These are phyloP conservation scores for Dioscorea alata DNA, from an alignment of 106 monocot genomes.

Conservation along the genomic window DNA sequence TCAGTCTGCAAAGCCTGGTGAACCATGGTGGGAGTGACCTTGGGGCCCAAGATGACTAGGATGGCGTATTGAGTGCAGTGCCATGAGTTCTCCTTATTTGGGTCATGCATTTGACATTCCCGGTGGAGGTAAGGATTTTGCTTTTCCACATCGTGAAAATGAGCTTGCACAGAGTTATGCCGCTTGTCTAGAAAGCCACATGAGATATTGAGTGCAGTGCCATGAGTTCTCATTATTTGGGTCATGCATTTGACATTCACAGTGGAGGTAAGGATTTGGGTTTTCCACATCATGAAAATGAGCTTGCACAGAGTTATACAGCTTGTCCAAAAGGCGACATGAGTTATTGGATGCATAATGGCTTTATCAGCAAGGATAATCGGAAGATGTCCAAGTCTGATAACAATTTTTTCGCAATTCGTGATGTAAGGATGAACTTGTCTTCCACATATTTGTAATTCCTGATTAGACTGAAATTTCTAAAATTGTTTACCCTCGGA, in stretches of 20 bases:
- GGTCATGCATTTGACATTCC: constrained; percentile 81
- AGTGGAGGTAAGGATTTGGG: no score
- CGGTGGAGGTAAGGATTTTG: constrained; percentile 92
- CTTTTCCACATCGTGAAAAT: constrained; percentile 97
- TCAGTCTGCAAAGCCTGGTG: constrained; percentile 91
- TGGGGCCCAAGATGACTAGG: constrained; percentile 96
- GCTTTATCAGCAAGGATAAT: constrained; percentile 86
- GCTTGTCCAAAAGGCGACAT: no score
- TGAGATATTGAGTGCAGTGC: no score
- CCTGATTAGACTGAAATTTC: no score
- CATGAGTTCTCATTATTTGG: no score
- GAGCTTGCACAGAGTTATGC: constrained; percentile 93
- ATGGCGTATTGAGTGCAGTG: constrained; percentile 99
- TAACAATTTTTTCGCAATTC: constrained; percentile 89
- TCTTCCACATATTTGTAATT: no score
- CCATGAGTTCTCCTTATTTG: constrained; percentile 86
- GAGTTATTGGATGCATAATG: constrained; percentile 98
- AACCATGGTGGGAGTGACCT: constrained; percentile 87
- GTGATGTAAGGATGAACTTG: constrained; percentile 52
- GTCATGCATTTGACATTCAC: no score
- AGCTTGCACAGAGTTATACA: no score
- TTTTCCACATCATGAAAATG: no score
- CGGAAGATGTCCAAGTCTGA: constrained; percentile 98
- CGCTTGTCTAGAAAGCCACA: constrained; percentile 53
- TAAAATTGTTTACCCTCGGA: no score